Conservation (phyloP, 1,139 yeast species). For the Saccharomyces hybrid region DNA sequence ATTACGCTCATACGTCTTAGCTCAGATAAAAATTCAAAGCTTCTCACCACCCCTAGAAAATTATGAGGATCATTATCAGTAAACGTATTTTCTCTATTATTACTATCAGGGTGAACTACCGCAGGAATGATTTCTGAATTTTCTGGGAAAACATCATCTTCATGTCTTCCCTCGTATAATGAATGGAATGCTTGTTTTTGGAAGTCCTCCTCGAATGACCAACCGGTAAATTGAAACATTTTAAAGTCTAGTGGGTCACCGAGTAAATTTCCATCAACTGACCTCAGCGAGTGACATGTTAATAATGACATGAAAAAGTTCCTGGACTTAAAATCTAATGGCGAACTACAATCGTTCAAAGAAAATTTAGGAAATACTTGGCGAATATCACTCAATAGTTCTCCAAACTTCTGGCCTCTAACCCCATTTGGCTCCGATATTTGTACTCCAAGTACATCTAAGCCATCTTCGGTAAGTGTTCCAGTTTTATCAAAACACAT, state of each 20-base stretch:
- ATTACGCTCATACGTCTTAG: constrained; percentile 89
- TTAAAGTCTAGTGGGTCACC: constrained; percentile 93
- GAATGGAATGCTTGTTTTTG: constrained; percentile 33
- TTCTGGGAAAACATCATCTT: constrained; percentile 35
- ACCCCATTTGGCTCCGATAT: constrained; percentile 38
- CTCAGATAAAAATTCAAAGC: constrained; percentile 77
- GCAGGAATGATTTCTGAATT: constrained; percentile 39
- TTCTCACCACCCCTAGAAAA: constrained; percentile 51
- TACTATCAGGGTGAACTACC: constrained; percentile 39
- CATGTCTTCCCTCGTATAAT: constrained; percentile 31
- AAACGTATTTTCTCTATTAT: constrained; percentile 22
- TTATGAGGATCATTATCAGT: constrained; percentile 33
- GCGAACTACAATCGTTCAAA: constrained; percentile 25
- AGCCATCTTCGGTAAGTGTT: constrained; percentile 91
- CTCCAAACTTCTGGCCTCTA: constrained; percentile 47
- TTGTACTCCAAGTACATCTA: constrained; percentile 86
- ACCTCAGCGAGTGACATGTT: constrained; percentile 79
- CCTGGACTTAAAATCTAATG: constrained; percentile 21
- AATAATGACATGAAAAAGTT: constrained; percentile 48
- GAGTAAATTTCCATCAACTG: constrained; percentile 67
- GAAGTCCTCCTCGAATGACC: constrained; percentile 64
- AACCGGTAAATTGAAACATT: constrained; percentile 83
- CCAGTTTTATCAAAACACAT: constrained; percentile 96
- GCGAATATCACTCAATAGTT: constrained; percentile 34
- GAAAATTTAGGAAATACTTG: constrained; percentile 29